Evolutionary conservation across 169 alveolate species (phyloP).

Genomic region (Cryptosporidium viatorum): DNA sequence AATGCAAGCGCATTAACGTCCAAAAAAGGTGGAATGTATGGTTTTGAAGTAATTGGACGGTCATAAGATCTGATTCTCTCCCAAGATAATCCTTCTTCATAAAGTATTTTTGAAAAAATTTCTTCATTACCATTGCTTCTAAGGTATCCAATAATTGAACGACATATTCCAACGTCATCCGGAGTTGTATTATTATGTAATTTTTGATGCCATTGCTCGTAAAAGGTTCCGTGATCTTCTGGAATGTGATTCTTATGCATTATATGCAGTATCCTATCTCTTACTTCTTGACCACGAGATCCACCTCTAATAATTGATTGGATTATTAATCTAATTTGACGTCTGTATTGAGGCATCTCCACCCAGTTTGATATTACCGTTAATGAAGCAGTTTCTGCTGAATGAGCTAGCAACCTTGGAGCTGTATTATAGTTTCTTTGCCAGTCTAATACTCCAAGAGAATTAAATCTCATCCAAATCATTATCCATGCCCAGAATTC

Average conservation of each 20-base stretch:
- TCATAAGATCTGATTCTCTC: constrained; percentile 89
- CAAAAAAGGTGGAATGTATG: constrained; percentile 79
- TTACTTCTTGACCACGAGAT: constrained; percentile 91
- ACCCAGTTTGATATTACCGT: constrained; percentile 75
- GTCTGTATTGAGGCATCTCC: constrained; percentile 75
- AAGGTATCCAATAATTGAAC: constrained; percentile 88
- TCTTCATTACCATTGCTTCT: constrained; percentile 85
- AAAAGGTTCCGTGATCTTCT: constrained; percentile 84
- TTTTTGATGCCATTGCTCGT: constrained; percentile 95
- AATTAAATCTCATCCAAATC: constrained; percentile 82
- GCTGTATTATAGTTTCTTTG: constrained; percentile 81
- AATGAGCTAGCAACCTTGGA: constrained; percentile 79
- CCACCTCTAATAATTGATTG: constrained; percentile 87
- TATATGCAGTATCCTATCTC: constrained; percentile 90
- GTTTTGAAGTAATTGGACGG: constrained; percentile 89
- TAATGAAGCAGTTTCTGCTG: constrained; percentile 73
- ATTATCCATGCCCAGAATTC: constrained; percentile 73
- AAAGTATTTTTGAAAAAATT: constrained; percentile 85
- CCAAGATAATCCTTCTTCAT: constrained; percentile 85
- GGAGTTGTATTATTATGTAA: constrained; percentile 94
- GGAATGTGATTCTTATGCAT: constrained; percentile 90
- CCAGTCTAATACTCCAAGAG: constrained; percentile 80
- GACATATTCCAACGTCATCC: constrained; percentile 92
- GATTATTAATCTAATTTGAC: constrained; percentile 72
- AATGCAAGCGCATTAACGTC: constrained; percentile 31